Base-by-base conservation (phyloP, 495 filamentous ascomycete genomes). In the Aspergillus sclerotiicarbonarius region DNA sequence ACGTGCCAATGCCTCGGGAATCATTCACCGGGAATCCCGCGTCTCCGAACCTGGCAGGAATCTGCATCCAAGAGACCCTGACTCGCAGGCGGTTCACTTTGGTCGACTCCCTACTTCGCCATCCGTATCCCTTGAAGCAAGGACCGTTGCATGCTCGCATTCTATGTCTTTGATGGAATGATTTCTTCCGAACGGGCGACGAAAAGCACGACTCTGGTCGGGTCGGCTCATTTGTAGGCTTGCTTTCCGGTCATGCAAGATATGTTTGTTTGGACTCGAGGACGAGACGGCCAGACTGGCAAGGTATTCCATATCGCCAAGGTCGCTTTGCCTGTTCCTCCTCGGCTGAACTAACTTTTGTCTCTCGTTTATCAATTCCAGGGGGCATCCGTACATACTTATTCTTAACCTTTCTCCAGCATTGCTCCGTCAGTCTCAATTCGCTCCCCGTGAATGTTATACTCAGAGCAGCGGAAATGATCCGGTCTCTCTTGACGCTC, bases 241-340 rank as follows among this genome's bases (percentile, higher is more conserved):
- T 41, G 5, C 5, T 41, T 41, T 41, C 37, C 37, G 37, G n/a
- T 15, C 5, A 41, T 41, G 37, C 13, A n/a, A 41, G 37, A 50
- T 50, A 31, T 50, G 25, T 50, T 50, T 50, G 47, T 50, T 50
- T 50, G 10, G 47, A 32, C 31, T 41, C n/a, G 35, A n/a, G 37
- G 5, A 6, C 37, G 10, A 15, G 10, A n/a, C 12, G 13, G 12
- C 37, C 2, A n/a, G 37, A 41, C 13, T 41, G 13, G 37, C 13
- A 13, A 41, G n/a, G 37, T 41, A 15, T n/a, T 15, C n/a, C 12
- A 13, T 41, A 41, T 41, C 37, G 37, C 37, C 37, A 41, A 12
- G 13, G n/a, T 41, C 37, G 4, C 5, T n/a, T n/a, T n/a, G 5
- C 8, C 13, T 41, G 13, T 41, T 13, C 7, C 25, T 41, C 31